Conservation (phyloP, 192 early-diverging fungal species). For the Coemansia reversa region DNA sequence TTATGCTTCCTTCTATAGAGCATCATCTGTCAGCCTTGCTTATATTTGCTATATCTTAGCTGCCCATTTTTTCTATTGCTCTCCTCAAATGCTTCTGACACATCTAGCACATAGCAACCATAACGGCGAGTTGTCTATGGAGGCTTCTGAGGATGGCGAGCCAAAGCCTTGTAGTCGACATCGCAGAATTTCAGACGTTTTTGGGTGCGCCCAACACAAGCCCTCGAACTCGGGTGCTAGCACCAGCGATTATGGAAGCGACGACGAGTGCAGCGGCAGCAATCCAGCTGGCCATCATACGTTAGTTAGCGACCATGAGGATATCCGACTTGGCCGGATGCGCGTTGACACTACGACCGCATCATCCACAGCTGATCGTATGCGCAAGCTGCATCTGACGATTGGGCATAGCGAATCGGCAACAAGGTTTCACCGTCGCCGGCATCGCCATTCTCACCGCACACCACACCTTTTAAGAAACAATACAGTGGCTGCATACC, state of each 20-base stretch:
- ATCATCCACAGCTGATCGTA: neutral
- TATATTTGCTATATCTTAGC: slow-evolving; percentile 1
- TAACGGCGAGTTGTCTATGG: slow-evolving; percentile 13
- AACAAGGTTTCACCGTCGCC: neutral
- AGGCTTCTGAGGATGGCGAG: slow-evolving; percentile 1
- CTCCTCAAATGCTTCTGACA: slow-evolving; percentile 7
- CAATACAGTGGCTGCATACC: neutral
- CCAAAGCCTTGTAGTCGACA: slow-evolving; percentile 31
- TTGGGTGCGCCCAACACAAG: slow-evolving; percentile 3
- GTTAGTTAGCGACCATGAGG: too few species aligned
- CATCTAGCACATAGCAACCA: slow-evolving; percentile 1
- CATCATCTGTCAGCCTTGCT: neutral
- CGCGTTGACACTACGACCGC: neutral
- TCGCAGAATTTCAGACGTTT: slow-evolving; percentile 36
- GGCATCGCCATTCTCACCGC: slow-evolving; percentile 5
- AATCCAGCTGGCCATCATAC: neutral
- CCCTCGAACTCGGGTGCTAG: slow-evolving; percentile 6
- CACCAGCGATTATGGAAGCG: slow-evolving; percentile 9
- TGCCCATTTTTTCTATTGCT: neutral
- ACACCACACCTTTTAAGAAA: neutral
- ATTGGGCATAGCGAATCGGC: slow-evolving; percentile 9
- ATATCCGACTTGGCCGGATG: too few species aligned
- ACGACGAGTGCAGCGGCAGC: slow-evolving; percentile 9
- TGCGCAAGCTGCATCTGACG: neutral
- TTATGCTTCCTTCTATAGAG: slow-evolving; percentile 3